Evolutionary conservation across 306 rosid genomes (phyloP).

Genomic region (Cicer yamashitae): DNA sequence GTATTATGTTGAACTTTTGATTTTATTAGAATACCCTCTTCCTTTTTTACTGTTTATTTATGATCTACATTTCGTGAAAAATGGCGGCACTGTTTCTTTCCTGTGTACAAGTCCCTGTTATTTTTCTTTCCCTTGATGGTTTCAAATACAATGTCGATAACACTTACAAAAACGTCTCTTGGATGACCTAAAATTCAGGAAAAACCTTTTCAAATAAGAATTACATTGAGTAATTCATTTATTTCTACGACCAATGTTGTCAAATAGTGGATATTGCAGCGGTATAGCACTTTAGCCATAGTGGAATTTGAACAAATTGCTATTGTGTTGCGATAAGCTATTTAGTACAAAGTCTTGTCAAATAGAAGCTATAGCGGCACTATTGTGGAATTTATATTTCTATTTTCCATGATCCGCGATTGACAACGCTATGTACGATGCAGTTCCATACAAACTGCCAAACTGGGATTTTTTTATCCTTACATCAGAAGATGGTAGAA

Average conservation of each 20-base stretch:
- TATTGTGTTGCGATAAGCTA: no score
- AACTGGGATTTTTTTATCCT: slow-evolving; percentile 9
- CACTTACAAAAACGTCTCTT: slow-evolving; percentile 11
- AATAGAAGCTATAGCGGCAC: no score
- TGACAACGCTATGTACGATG: not conserved
- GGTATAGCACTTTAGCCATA: no score
- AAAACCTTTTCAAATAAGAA: not conserved
- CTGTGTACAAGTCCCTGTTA: not conserved
- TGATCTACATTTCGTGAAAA: slow-evolving; percentile 1
- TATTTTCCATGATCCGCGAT: no score
- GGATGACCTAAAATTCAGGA: not conserved
- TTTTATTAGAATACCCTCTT: not conserved
- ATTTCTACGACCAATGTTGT: not conserved
- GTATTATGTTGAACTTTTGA: slow-evolving; percentile 10
- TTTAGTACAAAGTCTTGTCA: no score
- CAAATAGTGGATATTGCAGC: no score
- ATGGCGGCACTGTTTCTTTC: slow-evolving; percentile 9
- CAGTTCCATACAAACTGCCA: slow-evolving; percentile 26
- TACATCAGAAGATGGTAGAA: slow-evolving; percentile 15
- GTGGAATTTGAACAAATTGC: no score
- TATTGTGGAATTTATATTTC: no score
- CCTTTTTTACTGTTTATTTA: not conserved
- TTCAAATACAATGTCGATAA: not conserved
- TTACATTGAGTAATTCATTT: slow-evolving; percentile 5
- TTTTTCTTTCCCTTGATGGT: not conserved